Base-by-base conservation (phyloP, 768 basidiomycete genomes). In the Xanthoconium stramineum region DNA sequence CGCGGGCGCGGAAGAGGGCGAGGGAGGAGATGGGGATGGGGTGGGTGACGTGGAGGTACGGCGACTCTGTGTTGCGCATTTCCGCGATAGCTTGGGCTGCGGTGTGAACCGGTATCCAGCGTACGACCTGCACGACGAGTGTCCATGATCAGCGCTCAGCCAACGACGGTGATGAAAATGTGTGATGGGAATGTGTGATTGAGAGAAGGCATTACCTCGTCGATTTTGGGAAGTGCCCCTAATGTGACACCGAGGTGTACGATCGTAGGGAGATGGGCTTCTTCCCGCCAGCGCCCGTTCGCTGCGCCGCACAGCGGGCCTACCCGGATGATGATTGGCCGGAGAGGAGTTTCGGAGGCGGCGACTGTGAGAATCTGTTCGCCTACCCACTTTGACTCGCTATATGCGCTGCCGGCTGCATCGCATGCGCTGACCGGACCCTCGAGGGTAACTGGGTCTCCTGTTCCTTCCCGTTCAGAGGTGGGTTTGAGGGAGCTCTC, bases 221-320 rank as follows among this genome's bases (percentile, higher is more conserved):
- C 52, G 30, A 53, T 32, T 30, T 42, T 53, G 3, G 69, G 66
- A 39, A 72, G 51, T 8, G 55, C 57, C 14, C 59, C 57, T 17
- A 72, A 35, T 17, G 61, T 8, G 10, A 47, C 44, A 11, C 64
- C 46, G 24, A 61, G 59, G 45, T 59, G 60, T 6, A 76, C 67
- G 35, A 77, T 59, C 29, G 61, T 56, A 7, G 76, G 77, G 19
- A 76, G 56, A 66, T 69, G 75, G 38, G 77, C 72, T 20, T 61
- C 54, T 33, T 66, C 61, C 32, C 76, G 74, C 78, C 77, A 77
- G 29, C 64, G 65, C 1, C 78, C 78, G 50, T 72, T 73, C 1
- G 40, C 37, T 15, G 66, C 68, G 10, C 77, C 73, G 13, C 66
- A 64, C 0, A 79, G 60, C 50, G 75, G 75, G 6, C 78, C 76